Evolutionary conservation across 257 asterid genomes (phyloP).

Genomic region (Solanum chilense): DNA sequence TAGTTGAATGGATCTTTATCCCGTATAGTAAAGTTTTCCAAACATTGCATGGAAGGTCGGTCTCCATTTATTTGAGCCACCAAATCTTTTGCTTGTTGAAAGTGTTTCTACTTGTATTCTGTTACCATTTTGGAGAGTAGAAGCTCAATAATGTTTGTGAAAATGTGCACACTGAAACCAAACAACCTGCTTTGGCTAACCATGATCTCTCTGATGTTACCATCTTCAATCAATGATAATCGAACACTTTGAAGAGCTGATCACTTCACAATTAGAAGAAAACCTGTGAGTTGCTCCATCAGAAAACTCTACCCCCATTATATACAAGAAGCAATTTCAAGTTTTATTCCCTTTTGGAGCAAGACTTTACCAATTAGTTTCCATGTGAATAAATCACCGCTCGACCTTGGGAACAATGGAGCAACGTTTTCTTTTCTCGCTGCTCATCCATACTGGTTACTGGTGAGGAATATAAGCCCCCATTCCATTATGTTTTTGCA

Average conservation of each 20-base stretch:
- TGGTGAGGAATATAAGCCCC: conserved; percentile 35
- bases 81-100: neutral
- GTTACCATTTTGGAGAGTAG: neutral
- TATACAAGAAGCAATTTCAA: neutral
- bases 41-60: neutral
- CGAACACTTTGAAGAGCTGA: neutral
- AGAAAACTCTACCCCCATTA: neutral
- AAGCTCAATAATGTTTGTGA: neutral
- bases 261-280: neutral
- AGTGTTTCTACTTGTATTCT: neutral
- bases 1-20: too few species aligned
- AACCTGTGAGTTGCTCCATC: neutral
- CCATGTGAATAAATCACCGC: conserved; percentile 41
- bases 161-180: neutral
- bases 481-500: conserved; percentile 21
- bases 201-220: neutral
- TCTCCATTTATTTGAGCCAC: neutral
- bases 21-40: neutral
- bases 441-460: conserved; percentile 33
- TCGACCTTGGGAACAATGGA: conserved; percentile 33
- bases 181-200: neutral
- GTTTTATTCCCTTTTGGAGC: neutral
- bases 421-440: conserved; percentile 28
- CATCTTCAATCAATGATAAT: neutral
- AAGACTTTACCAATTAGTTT: conserved; percentile 30